Percentiles rank a stretch among this genome's conserved stretches.
Evolutionary conservation across 805 yeast genomes (phyloP).

Genomic region (Ogataea philodendri): DNA sequence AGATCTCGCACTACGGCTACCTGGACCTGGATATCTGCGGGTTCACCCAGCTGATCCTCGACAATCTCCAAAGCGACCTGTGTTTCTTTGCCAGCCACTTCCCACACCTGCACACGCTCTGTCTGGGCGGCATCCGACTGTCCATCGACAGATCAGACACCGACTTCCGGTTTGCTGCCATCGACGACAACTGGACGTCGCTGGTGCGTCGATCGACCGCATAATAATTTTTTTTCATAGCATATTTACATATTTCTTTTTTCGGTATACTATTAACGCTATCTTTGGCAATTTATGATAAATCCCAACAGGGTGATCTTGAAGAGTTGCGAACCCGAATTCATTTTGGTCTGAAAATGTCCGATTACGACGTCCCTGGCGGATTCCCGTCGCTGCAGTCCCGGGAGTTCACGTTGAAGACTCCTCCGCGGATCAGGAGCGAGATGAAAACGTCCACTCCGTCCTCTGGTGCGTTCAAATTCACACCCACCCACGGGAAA

Average conservation of each 20-base stretch:
- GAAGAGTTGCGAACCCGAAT: background rate
- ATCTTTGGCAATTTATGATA: conserved; percentile 5
- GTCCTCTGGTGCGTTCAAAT: conserved; percentile 27
- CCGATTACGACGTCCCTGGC: conserved; percentile 21
- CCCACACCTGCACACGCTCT: conserved; percentile 16
- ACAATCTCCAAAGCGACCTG: conserved; percentile 25
- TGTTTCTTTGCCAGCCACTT: conserved; percentile 15
- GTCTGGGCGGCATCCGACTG: conserved; percentile 29
- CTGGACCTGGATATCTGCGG: conserved; percentile 15
- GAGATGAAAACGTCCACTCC: conserved; percentile 19
- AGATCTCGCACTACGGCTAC: conserved; percentile 15
- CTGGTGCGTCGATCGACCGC: conserved; percentile 13
- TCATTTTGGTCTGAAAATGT: conserved; percentile 3
- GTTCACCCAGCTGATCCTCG: conserved; percentile 21
- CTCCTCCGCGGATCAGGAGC: conserved; percentile 16
- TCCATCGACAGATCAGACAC: conserved; percentile 6
- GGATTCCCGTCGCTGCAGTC: conserved; percentile 19
- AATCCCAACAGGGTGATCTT: conserved; percentile 2
- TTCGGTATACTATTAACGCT: conserved; percentile 11
- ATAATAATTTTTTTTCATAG: conserved; percentile 3
- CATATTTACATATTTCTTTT: conserved; percentile 20
- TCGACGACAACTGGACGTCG: conserved; percentile 22
- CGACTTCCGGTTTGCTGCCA: conserved; percentile 13
- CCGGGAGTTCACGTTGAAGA: conserved; percentile 12
- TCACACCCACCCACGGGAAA: conserved; percentile 33